Percentiles rank a stretch among this genome's conserved stretches.
These are phyloP conservation scores for Mimosa pudica DNA, from an alignment of 306 rosid species.

Conservation along the genomic window DNA sequence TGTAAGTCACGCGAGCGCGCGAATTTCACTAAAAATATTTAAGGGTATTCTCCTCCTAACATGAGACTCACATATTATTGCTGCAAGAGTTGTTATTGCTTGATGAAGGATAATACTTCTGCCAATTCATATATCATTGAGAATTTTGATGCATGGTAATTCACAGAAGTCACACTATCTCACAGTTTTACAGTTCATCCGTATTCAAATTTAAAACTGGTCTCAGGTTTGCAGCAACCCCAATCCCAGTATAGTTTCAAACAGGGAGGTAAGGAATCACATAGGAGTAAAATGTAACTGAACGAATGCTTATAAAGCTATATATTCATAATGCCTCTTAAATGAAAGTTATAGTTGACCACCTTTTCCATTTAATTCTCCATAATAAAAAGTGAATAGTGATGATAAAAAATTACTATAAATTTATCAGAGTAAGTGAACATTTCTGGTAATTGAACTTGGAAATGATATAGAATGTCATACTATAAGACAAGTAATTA, in stretches of 20 bases:
- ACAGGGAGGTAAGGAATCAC: not conserved
- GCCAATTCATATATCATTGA: slow-evolving; percentile 50
- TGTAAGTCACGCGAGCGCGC: no score
- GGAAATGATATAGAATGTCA: not conserved
- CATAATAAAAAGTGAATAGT: not conserved
- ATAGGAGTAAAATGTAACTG: not conserved
- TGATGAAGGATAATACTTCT: slow-evolving; percentile 44
- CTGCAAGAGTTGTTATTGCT: slow-evolving; percentile 52
- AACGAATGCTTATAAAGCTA: not conserved
- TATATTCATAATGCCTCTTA: not conserved
- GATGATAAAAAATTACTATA: not conserved
- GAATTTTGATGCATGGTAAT: slow-evolving; percentile 40
- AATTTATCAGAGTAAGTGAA: not conserved
- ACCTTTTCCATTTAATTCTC: not conserved
- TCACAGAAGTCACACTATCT: not conserved
- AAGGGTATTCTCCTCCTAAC: slow-evolving; percentile 50
- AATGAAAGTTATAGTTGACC: not conserved
- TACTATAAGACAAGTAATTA: not conserved
- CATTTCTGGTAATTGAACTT: not conserved
- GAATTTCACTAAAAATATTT: slow-evolving; percentile 47
- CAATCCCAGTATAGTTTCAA: not conserved
- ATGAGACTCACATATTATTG: slow-evolving; percentile 33
- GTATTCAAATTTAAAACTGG: not conserved
- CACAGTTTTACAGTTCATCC: not conserved
- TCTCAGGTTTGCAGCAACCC: not conserved